phyloP scores from a whole-genome alignment of 306 rosid genomes.

The Prosopis cineraria region DNA sequence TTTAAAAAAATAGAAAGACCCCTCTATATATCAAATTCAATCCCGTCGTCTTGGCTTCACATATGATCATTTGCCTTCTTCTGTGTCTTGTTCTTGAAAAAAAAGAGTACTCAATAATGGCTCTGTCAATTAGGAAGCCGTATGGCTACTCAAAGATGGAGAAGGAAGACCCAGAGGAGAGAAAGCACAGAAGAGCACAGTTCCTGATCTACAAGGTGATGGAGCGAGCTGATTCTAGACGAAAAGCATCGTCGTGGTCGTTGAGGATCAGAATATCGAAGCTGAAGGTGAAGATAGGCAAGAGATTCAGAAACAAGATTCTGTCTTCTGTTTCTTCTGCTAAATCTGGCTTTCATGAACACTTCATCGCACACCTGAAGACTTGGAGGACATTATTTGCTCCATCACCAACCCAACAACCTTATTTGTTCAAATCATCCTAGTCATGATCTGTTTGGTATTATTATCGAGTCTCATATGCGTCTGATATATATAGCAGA shows the following conservation, averaged over 20 bases:
- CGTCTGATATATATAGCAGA: not conserved
- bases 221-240: conserved; percentile 52
- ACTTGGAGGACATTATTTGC: conserved; percentile 55
- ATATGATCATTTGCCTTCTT: too few relatives aligned
- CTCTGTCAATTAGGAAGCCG: conserved; percentile 30
- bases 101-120: conserved; percentile 33
- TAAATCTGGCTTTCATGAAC: conserved; percentile 46
- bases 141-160: conserved; percentile 61
- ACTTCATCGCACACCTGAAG: conserved; percentile 30
- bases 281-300: conserved; percentile 77
- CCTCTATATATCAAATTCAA: conserved; percentile 28
- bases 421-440: conserved; percentile 43
- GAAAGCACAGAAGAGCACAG: conserved; percentile 67
- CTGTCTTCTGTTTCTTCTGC: conserved; percentile 45
- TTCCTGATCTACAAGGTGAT: conserved; percentile 76
- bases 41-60: not conserved
- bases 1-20: not conserved
- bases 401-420: conserved; percentile 29
- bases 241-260: conserved; percentile 39
- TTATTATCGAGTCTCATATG: not conserved
- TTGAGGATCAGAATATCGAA: conserved; percentile 65
- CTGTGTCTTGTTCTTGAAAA: not conserved
- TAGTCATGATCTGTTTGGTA: not conserved
- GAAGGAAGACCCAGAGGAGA: conserved; percentile 80
- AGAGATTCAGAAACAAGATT: conserved; percentile 62